These are phyloP conservation scores for Boletus vermiculosoides DNA, from an alignment of 768 basidiomycete genomes.

Conservation along the genomic window DNA sequence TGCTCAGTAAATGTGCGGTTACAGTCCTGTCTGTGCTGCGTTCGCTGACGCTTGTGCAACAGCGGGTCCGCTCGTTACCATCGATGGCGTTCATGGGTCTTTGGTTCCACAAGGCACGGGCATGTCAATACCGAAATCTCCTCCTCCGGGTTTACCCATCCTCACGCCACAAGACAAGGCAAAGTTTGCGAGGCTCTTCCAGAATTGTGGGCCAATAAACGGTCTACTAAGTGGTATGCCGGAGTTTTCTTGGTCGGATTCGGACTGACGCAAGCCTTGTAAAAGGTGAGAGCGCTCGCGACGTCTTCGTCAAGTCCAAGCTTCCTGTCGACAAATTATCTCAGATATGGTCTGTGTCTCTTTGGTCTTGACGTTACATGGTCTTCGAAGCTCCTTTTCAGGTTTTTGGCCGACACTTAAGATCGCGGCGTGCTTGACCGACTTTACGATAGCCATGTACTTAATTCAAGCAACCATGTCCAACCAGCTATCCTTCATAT, in stretches of 20 bases:
- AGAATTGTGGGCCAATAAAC: conserved; percentile 63
- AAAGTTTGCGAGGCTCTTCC: conserved; percentile 82
- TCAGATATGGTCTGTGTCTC: conserved; percentile 77
- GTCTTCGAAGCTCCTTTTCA: conserved; percentile 30
- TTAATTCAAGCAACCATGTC: conserved; percentile 94
- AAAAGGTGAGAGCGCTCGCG: conserved; percentile 78
- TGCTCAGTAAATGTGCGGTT: conserved; percentile 69
- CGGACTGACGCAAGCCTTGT: not conserved
- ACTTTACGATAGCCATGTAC: conserved; percentile 96
- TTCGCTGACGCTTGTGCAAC: conserved; percentile 17
- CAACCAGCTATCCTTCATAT: conserved; percentile 66
- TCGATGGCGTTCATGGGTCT: conserved; percentile 60
- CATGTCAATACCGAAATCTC: conserved; percentile 61
- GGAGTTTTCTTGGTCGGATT: not conserved
- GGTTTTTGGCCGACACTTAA: conserved; percentile 95
- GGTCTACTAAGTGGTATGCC: conserved; percentile 74
- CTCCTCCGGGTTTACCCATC: conserved; percentile 56
- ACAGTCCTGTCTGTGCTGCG: not conserved
- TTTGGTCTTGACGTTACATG: not conserved
- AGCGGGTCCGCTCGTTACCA: conserved; percentile 85
- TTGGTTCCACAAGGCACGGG: conserved; percentile 57
- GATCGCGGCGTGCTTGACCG: conserved; percentile 78
- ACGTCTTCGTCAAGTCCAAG: conserved; percentile 89
- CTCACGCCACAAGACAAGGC: conserved; percentile 77
- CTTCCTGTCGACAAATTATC: conserved; percentile 83